phyloP scores from a whole-genome alignment of 345 rosid species.

The Eucalyptus decipiens region DNA sequence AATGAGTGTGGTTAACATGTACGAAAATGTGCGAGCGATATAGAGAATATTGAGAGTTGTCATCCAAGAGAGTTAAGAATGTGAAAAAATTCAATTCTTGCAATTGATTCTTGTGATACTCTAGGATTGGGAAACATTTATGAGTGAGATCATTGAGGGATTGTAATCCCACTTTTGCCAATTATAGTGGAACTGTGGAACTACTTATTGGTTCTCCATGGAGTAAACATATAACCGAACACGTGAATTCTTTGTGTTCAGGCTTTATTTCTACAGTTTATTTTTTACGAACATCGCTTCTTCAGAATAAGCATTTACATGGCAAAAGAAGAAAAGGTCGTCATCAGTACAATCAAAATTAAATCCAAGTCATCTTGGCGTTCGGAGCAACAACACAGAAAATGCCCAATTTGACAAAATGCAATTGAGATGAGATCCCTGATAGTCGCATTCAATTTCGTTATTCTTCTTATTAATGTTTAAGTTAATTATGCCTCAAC shows the following conservation, averaged over 20 bases:
- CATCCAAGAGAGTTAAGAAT: neutral
- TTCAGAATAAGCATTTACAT: fast-evolving
- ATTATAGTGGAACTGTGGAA: neutral
- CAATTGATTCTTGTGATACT: neutral
- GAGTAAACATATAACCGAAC: neutral
- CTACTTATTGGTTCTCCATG: neutral
- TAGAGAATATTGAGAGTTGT: neutral
- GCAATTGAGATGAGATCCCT: neutral
- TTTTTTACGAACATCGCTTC: fast-evolving
- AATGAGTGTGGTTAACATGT: neutral
- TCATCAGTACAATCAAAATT: neutral
- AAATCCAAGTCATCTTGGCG: neutral
- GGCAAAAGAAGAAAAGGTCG: neutral
- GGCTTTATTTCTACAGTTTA: neutral
- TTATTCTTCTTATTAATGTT: neutral
- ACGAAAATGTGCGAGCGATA: neutral
- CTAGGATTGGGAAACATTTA: fast-evolving
- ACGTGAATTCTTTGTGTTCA: fast-evolving
- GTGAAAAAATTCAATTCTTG: too few species aligned
- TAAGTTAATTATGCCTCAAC: neutral
- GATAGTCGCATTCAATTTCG: neutral
- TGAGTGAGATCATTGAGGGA: neutral
- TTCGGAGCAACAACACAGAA: neutral
- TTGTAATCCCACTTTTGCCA: neutral
- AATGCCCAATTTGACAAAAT: neutral